phyloP scores from a whole-genome alignment of 2,329 filamentous ascomycete genomes.

The Gnomoniopsis sp. region DNA sequence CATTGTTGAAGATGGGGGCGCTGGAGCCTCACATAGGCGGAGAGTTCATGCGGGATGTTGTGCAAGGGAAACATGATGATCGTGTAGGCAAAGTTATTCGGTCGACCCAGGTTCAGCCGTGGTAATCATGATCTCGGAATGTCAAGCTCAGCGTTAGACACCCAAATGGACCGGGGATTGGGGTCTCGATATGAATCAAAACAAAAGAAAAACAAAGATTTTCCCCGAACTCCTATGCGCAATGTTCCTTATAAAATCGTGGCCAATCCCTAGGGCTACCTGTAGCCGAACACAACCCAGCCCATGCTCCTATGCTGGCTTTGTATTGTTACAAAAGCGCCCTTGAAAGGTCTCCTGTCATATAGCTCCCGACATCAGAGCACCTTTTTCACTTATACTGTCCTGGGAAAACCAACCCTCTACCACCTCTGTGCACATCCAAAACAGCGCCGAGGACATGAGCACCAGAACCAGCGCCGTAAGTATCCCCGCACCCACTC shows the following conservation, averaged over 20 bases:
- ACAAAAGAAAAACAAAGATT: not conserved
- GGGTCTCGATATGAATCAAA: not conserved
- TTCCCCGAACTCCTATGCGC: not conserved
- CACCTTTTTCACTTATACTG: not conserved
- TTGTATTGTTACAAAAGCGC: not conserved
- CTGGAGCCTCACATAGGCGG: conserved; percentile 34
- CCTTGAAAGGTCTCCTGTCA: not conserved
- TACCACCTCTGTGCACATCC: conserved; percentile 29
- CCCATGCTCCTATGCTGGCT: too few species aligned
- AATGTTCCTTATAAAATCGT: too few species aligned
- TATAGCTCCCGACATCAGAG: not conserved
- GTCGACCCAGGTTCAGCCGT: conserved; percentile 1
- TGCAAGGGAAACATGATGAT: conserved; percentile 14
- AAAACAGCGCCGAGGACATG: conserved; percentile 32
- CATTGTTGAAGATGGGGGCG: conserved; percentile 33
- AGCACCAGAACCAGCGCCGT: conserved; percentile 33
- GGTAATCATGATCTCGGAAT: not conserved
- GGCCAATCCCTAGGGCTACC: too few species aligned
- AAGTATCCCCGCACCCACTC: conserved; percentile 38
- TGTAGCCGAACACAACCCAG: too few species aligned
- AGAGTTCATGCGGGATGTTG: conserved; percentile 34
- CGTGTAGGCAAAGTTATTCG: conserved; percentile 10
- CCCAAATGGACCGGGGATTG: not conserved
- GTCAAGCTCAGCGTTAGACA: not conserved
- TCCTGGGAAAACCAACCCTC: conserved; percentile 1